Conservation (phyloP, 768 basidiomycete genomes). For the Sutorius australiensis region DNA sequence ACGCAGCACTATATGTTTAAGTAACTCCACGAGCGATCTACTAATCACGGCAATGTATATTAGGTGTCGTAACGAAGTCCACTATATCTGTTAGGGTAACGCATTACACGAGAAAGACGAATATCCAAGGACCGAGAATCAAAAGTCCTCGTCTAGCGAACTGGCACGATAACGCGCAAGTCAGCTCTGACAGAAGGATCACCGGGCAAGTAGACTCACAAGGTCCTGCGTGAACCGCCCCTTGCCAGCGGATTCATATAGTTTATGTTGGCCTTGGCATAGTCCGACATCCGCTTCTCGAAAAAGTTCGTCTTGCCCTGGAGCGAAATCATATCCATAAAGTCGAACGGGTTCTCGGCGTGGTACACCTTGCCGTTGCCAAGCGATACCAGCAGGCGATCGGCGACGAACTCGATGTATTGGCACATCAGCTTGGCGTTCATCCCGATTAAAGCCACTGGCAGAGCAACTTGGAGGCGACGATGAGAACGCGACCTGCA, state of each 20-base stretch:
- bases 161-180: background rate
- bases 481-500: background rate
- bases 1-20: too few relatives aligned
- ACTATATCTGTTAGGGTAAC: background rate
- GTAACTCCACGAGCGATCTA: too few relatives aligned
- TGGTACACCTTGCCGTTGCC: conserved; percentile 78
- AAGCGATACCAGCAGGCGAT: conserved; percentile 80
- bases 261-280: conserved; percentile 59
- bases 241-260: conserved; percentile 9
- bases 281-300: conserved; percentile 87
- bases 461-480: conserved; percentile 64
- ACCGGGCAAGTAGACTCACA: conserved; percentile 31
- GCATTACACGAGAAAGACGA: background rate
- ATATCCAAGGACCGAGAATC: background rate
- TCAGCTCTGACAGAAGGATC: background rate
- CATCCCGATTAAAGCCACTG: conserved; percentile 86
- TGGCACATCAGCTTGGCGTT: conserved; percentile 81
- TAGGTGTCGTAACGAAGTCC: too few relatives aligned
- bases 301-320: conserved; percentile 97
- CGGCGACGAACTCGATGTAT: conserved; percentile 90
- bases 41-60: too few relatives aligned
- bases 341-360: conserved; percentile 78
- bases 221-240: conserved; percentile 16
- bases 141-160: conserved; percentile 20
- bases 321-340: conserved; percentile 92